Percentiles rank a stretch among this genome's conserved stretches.
phyloP scores from a whole-genome alignment of 2,329 filamentous ascomycete species.

The Zasmidium citrigriseum region DNA sequence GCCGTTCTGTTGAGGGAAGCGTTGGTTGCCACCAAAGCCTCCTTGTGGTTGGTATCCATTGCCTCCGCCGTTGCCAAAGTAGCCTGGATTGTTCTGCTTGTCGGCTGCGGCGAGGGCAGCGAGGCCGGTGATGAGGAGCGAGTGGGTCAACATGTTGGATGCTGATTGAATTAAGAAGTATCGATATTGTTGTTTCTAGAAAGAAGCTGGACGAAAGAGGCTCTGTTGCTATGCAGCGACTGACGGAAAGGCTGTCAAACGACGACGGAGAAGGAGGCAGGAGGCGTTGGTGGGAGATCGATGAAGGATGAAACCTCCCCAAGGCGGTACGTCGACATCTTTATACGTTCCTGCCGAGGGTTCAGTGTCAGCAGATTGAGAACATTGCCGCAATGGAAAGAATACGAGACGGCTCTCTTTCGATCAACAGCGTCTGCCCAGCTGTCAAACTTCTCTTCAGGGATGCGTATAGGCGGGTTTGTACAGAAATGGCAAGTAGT shows the following conservation, averaged over 20 bases:
- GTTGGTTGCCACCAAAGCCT: neutral
- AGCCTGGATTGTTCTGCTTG: neutral
- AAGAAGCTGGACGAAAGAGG: neutral
- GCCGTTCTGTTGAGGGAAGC: neutral
- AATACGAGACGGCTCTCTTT: neutral
- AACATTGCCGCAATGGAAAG: neutral
- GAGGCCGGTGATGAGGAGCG: slow-evolving; percentile 2
- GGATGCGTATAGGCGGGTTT: neutral
- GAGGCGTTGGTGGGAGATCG: neutral
- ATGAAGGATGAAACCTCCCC: neutral
- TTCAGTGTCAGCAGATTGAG: neutral
- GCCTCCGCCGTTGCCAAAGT: too few species aligned
- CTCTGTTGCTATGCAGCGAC: neutral
- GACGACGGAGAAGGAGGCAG: neutral
- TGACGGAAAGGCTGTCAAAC: neutral
- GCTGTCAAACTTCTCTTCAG: neutral
- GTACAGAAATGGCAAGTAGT: neutral
- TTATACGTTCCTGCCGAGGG: neutral
- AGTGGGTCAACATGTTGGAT: neutral
- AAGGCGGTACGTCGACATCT: neutral
- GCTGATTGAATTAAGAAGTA: neutral
- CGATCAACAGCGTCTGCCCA: neutral
- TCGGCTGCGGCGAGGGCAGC: neutral
- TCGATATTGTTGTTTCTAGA: neutral
- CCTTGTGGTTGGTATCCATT: neutral